Evolutionary conservation across 495 filamentous ascomycete genomes (phyloP).

Genomic region (Penicillium manginii): DNA sequence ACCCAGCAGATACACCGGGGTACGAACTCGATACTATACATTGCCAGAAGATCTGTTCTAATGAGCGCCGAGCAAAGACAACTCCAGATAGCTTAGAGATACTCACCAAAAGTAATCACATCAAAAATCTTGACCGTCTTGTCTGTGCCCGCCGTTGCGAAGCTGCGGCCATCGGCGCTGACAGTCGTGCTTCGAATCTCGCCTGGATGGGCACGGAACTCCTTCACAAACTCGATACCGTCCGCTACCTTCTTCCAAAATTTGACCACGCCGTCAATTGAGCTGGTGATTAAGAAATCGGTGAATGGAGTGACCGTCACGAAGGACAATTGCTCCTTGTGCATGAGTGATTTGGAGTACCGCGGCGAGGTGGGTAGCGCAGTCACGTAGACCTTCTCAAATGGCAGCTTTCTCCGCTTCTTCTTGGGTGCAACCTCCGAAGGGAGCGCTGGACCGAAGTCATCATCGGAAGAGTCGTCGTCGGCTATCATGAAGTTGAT

Average conservation of each 20-base stretch:
- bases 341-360: constrained; percentile 98
- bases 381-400: constrained; percentile 92
- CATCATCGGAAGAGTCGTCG: constrained; percentile 80
- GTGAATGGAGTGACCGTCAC: constrained; percentile 84
- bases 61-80: constrained; percentile 18
- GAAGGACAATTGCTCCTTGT: constrained; percentile 90
- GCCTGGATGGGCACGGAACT: constrained; percentile 87
- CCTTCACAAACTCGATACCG: constrained; percentile 96
- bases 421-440: constrained; percentile 77
- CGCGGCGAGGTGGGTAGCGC: constrained; percentile 80
- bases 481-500: constrained; percentile 16
- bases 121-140: constrained; percentile 95
- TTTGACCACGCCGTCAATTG: constrained; percentile 90
- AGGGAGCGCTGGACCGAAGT: constrained; percentile 89
- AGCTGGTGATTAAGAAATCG: constrained; percentile 93
- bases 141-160: constrained; percentile 85
- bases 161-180: constrained; percentile 90
- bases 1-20: constrained; percentile 92
- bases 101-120: constrained; percentile 82
- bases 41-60: constrained; percentile 73
- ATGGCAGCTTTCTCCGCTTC: constrained; percentile 85
- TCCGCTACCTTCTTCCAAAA: constrained; percentile 98
- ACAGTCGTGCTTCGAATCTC: constrained; percentile 82
- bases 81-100: neutral
- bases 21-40: constrained; percentile 72